These are phyloP conservation scores for Leishmania braziliensis DNA, from an alignment of 208 protist species.

Conservation along the genomic window DNA sequence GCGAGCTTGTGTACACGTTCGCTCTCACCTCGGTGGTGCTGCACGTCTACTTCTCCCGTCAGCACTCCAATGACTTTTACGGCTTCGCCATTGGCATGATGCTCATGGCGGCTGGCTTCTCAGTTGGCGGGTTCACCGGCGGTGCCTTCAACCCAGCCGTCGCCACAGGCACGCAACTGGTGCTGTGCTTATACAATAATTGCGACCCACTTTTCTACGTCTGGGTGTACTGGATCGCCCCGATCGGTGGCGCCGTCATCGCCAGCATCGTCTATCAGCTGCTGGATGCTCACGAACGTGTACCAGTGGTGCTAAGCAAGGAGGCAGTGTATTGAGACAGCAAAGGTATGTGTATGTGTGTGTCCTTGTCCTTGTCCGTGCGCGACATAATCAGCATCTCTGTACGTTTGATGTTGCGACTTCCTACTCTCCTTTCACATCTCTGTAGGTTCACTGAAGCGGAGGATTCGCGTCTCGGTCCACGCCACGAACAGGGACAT, in stretches of 20 bases:
- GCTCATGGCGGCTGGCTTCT: slow-evolving; percentile 72
- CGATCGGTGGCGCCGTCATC: slow-evolving; percentile 75
- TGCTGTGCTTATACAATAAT: slow-evolving; percentile 72
- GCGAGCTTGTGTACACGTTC: slow-evolving; percentile 85
- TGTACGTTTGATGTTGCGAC: not conserved
- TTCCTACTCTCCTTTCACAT: not conserved
- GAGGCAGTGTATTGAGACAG: slow-evolving; percentile 39
- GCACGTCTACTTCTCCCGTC: slow-evolving; percentile 82
- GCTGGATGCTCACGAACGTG: slow-evolving; percentile 72
- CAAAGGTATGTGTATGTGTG: not conserved
- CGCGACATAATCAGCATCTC: not conserved
- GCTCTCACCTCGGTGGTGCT: slow-evolving; percentile 79
- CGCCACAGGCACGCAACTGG: slow-evolving; percentile 72
- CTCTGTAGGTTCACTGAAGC: not conserved
- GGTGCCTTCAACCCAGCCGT: slow-evolving; percentile 87
- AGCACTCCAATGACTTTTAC: slow-evolving; percentile 87
- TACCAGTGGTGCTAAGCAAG: slow-evolving; percentile 27
- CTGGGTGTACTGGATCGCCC: slow-evolving; percentile 91
- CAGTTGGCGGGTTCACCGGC: slow-evolving; percentile 63
- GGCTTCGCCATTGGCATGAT: slow-evolving; percentile 79
- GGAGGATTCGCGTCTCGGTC: not conserved
- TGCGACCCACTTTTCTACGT: slow-evolving; percentile 65
- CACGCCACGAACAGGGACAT: not conserved
- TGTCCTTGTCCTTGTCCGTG: not conserved
- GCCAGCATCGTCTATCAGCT: slow-evolving; percentile 84